Conservation (phyloP, 495 filamentous ascomycete genomes). For the Xylaria grammica region DNA sequence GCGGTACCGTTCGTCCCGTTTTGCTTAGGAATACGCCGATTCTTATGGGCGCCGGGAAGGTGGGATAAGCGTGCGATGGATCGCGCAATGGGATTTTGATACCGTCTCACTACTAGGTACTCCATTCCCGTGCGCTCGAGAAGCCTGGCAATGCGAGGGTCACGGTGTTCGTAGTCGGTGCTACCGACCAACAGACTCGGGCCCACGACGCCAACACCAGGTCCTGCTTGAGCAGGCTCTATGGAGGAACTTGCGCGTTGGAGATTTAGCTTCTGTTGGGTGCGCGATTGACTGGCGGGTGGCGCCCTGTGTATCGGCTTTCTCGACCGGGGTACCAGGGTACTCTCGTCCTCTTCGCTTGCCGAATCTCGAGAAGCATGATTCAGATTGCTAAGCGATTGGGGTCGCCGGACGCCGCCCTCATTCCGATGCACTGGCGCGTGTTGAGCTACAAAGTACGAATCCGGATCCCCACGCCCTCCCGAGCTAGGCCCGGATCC, state of each 20-base stretch:
- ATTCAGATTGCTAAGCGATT: conserved; percentile 45
- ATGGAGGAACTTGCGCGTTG: conserved; percentile 69
- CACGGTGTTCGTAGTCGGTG: conserved; percentile 50
- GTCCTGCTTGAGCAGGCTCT: conserved; percentile 56
- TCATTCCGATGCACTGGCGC: conserved; percentile 25
- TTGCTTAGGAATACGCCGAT: conserved; percentile 47
- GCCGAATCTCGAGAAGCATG: conserved; percentile 28
- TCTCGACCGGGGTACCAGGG: conserved; percentile 41
- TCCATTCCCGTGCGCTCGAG: conserved; percentile 68
- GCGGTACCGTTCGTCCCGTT: conserved; percentile 32
- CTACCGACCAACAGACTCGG: conserved; percentile 44
- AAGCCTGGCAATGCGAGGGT: conserved; percentile 59
- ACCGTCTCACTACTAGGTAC: conserved; percentile 69
- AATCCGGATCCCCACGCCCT: conserved; percentile 33
- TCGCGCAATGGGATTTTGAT: conserved; percentile 67
- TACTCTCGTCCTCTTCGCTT: conserved; percentile 46
- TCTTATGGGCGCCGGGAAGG: conserved; percentile 53
- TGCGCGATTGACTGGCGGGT: conserved; percentile 62
- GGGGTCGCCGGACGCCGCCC: conserved; percentile 35
- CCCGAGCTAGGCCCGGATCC: conserved; percentile 45
- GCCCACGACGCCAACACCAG: conserved; percentile 41
- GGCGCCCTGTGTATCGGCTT: conserved; percentile 35
- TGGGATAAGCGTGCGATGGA: conserved; percentile 59
- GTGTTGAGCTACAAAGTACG: conserved; percentile 31
- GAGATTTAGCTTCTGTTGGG: conserved; percentile 74